These are phyloP conservation scores for Trametes versicolor DNA, from an alignment of 1,284 basidiomycete species.

Conservation along the genomic window DNA sequence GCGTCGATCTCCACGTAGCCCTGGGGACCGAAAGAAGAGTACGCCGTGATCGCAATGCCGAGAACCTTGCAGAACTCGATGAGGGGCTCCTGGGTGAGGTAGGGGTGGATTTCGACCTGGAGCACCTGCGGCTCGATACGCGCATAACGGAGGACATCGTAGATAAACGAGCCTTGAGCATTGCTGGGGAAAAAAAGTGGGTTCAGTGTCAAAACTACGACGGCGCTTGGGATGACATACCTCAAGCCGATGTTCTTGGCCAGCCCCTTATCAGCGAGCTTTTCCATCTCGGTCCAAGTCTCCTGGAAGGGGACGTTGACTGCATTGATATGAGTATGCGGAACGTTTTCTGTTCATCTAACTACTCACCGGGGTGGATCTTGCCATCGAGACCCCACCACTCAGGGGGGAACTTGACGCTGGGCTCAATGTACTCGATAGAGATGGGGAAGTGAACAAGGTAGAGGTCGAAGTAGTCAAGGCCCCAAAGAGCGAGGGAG, in stretches of 20 bases:
- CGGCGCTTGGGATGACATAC: slow-evolving; percentile 40
- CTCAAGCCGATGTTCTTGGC: slow-evolving; percentile 81
- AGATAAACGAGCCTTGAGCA: slow-evolving; percentile 67
- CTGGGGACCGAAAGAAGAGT: slow-evolving; percentile 81
- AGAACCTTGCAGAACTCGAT: slow-evolving; percentile 66
- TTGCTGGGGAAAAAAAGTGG: slow-evolving; percentile 55
- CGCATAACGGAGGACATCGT: slow-evolving; percentile 77
- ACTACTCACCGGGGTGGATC: slow-evolving; percentile 61
- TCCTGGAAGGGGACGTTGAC: slow-evolving; percentile 77
- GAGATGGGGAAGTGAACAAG: slow-evolving; percentile 85
- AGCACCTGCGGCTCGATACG: slow-evolving; percentile 75
- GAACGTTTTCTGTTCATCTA: not conserved
- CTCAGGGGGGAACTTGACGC: slow-evolving; percentile 80
- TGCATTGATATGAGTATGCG: slow-evolving; percentile 31
- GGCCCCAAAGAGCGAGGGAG: slow-evolving; percentile 80
- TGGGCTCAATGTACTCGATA: slow-evolving; percentile 79
- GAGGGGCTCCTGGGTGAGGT: slow-evolving; percentile 74
- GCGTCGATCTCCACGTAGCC: slow-evolving; percentile 74
- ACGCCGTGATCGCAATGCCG: slow-evolving; percentile 78
- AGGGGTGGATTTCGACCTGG: slow-evolving; percentile 84
- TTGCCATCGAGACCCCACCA: slow-evolving; percentile 77
- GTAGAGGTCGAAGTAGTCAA: slow-evolving; percentile 84
- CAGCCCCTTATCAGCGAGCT: slow-evolving; percentile 73
- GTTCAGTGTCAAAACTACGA: too few relatives aligned
- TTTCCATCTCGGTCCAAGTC: slow-evolving; percentile 82